Evolutionary conservation across 73 alveolate genomes (phyloP).

Genomic region (Effrenium voratum): DNA sequence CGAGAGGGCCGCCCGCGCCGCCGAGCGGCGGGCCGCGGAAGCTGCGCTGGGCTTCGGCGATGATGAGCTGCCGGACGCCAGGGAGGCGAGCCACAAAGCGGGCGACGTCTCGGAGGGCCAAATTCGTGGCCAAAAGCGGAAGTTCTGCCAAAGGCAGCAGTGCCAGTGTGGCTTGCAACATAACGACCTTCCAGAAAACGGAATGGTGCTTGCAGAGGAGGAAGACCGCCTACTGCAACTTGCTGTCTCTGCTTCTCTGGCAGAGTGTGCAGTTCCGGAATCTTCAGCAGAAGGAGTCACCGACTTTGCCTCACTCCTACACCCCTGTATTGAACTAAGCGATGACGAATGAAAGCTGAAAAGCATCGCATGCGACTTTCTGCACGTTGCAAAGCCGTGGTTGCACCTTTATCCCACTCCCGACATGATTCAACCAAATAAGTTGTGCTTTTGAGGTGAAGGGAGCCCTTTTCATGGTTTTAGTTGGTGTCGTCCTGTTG

Average conservation of each 20-base stretch:
- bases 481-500: no score
- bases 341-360: slow-evolving; percentile 8
- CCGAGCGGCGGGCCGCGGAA: slow-evolving; percentile 60
- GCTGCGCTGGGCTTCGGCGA: slow-evolving; percentile 55
- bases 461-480: no score
- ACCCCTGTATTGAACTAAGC: slow-evolving; percentile 40
- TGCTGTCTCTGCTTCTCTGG: slow-evolving; percentile 43
- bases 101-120: not conserved
- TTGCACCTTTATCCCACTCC: not conserved
- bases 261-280: not conserved
- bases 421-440: no score
- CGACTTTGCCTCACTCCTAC: not conserved
- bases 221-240: slow-evolving; percentile 31
- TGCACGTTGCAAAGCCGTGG: not conserved
- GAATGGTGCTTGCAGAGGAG: not conserved
- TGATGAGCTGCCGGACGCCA: slow-evolving; percentile 19
- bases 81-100: not conserved
- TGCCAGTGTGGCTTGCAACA: slow-evolving; percentile 39
- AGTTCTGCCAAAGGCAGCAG: not conserved
- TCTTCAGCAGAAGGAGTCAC: no score
- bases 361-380: not conserved
- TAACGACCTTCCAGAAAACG: not conserved
- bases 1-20: slow-evolving; percentile 51
- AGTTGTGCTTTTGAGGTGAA: no score
- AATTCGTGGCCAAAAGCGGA: slow-evolving; percentile 25